Conservation (phyloP, 805 yeast genomes). For the Candida wancherniae region DNA sequence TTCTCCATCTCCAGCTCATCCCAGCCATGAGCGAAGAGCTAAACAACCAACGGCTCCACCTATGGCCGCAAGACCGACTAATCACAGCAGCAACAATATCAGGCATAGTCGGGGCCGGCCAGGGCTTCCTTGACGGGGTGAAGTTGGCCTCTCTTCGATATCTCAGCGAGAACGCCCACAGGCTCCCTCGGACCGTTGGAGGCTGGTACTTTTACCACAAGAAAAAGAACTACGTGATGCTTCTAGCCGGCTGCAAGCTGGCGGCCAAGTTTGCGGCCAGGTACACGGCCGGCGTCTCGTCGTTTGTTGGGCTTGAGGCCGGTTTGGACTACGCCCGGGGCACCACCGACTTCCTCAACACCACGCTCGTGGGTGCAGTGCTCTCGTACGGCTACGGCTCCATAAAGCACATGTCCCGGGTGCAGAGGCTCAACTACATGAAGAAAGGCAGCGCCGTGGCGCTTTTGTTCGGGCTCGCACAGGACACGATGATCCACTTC, state of each 20-base stretch:
- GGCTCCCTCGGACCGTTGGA: constrained; percentile 70
- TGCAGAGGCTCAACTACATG: constrained; percentile 40
- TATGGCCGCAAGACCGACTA: constrained; percentile 45
- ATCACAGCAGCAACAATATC: constrained; percentile 36
- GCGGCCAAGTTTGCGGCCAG: constrained; percentile 40
- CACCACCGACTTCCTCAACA: constrained; percentile 55
- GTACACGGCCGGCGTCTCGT: constrained; percentile 41
- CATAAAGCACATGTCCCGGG: constrained; percentile 36
- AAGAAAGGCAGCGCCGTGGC: constrained; percentile 58
- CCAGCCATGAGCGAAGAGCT: constrained; percentile 77
- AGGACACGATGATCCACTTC: constrained; percentile 55
- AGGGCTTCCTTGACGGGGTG: constrained; percentile 61
- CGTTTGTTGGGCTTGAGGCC: constrained; percentile 60
- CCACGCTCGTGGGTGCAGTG: constrained; percentile 51
- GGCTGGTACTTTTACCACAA: constrained; percentile 90
- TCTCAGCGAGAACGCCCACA: constrained; percentile 76
- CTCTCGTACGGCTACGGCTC: constrained; percentile 52
- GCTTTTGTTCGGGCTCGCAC: constrained; percentile 53
- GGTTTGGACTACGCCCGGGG: constrained; percentile 47
- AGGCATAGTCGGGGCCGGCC: constrained; percentile 39
- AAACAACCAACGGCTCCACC: constrained; percentile 42
- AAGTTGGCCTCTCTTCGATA: constrained; percentile 51
- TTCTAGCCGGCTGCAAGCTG: constrained; percentile 46
- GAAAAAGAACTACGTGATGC: constrained; percentile 71
- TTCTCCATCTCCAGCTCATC: too few relatives aligned